phyloP scores from a whole-genome alignment of 2,329 filamentous ascomycete species.

The Boeremia lycopersici region DNA sequence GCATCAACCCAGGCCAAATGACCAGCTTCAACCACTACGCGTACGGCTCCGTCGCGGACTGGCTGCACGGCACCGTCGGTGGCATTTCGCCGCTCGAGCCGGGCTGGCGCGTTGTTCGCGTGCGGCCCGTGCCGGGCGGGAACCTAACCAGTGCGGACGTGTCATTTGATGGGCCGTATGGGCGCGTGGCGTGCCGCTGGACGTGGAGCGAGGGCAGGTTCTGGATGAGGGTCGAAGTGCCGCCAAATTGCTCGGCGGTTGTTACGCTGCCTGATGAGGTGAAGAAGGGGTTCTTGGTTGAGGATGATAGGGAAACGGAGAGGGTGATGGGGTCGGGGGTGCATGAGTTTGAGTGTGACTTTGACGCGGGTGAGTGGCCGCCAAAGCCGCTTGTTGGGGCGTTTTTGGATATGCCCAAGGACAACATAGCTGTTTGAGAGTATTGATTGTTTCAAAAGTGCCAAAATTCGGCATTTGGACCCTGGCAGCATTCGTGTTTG shows the following conservation, averaged over 20 bases:
- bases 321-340: not conserved
- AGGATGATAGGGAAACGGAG: not conserved
- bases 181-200: not conserved
- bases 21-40: slow-evolving; percentile 37
- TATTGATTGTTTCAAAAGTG: not conserved
- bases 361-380: not conserved
- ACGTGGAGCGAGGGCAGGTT: not conserved
- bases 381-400: not conserved
- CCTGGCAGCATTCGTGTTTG: too few relatives aligned
- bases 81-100: not conserved
- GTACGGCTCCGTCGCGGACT: not conserved
- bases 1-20: slow-evolving; percentile 54
- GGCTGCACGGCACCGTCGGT: not conserved
- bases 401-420: not conserved
- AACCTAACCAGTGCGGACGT: not conserved
- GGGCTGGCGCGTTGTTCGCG: not conserved
- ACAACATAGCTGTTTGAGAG: not conserved
- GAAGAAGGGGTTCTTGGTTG: not conserved
- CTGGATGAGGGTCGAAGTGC: not conserved
- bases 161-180: not conserved
- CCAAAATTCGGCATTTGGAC: too few relatives aligned
- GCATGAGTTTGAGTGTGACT: not conserved
- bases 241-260: not conserved
- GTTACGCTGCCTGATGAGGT: not conserved
- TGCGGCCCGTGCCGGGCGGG: not conserved